A percentile compares a stretch with the other conserved stretches of the same genome.
Evolutionary conservation across 1,139 yeast genomes (phyloP).

Genomic region (Suhomyces coccinellae): DNA sequence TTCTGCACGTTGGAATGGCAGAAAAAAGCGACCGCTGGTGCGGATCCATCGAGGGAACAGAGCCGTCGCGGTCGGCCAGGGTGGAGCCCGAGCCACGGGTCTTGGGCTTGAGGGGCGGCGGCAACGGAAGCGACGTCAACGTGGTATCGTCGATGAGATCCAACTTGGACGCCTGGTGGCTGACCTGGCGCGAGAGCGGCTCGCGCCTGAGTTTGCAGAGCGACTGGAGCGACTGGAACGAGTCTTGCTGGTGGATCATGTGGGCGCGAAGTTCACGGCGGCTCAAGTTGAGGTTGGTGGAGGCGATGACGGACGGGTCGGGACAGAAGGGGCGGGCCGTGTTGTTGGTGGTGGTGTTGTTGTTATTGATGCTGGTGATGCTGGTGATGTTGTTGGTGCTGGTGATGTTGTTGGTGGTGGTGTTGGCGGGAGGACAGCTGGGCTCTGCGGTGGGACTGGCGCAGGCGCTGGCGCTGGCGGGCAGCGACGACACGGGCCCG

Average conservation of each 20-base stretch:
- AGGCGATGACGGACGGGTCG: constrained; percentile 15
- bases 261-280: constrained; percentile 10
- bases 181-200: constrained; percentile 13
- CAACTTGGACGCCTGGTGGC: constrained; percentile 47
- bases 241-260: constrained; percentile 8
- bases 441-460: too few species aligned
- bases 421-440: too few species aligned
- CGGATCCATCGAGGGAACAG: background rate
- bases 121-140: constrained; percentile 65
- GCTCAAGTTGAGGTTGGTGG: constrained; percentile 17
- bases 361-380: background rate
- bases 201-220: constrained; percentile 4
- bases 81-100: constrained; percentile 8
- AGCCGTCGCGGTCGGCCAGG: background rate
- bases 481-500: background rate
- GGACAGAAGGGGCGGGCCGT: constrained; percentile 7
- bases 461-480: background rate
- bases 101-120: constrained; percentile 49
- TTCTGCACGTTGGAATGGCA: background rate
- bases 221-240: background rate
- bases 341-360: background rate
- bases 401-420: background rate
- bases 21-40: background rate
- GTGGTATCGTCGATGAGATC: constrained; percentile 63
- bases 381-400: background rate